Percentiles rank a stretch among this genome's conserved stretches.
Evolutionary conservation across 352 stramenopile genomes (phyloP).

Genomic region (Phytophthora podocarpi): DNA sequence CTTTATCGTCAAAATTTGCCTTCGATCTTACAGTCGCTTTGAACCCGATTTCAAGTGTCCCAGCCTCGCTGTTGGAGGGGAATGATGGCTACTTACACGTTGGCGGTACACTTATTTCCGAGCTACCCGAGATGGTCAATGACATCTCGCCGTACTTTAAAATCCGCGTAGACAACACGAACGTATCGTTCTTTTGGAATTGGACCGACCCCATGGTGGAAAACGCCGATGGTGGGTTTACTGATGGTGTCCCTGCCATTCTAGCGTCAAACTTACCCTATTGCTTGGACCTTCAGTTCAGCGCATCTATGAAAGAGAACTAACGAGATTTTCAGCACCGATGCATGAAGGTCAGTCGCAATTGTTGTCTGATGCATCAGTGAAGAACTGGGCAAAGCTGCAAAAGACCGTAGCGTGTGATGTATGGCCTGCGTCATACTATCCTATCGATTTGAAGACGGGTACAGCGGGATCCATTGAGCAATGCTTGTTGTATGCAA

Average conservation of each 20-base stretch:
- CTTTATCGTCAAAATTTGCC: slow-evolving; percentile 5
- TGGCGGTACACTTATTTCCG: slow-evolving; percentile 11
- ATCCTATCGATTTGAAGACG: slow-evolving; percentile 24
- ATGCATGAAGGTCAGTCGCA: background rate
- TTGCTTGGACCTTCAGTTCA: slow-evolving; percentile 11
- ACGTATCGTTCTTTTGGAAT: slow-evolving; percentile 24
- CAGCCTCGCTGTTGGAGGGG: slow-evolving; percentile 11
- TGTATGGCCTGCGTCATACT: slow-evolving; percentile 13
- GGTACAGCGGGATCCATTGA: too few species aligned
- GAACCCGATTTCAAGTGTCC: slow-evolving; percentile 20
- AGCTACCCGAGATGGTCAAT: slow-evolving; percentile 11
- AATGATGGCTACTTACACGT: slow-evolving; percentile 13
- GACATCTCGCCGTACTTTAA: slow-evolving; percentile 4
- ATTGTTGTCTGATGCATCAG: background rate
- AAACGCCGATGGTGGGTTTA: background rate
- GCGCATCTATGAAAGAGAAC: slow-evolving; percentile 4
- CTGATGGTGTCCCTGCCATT: background rate
- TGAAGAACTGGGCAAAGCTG: background rate
- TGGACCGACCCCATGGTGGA: slow-evolving; percentile 23
- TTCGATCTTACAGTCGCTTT: slow-evolving; percentile 16
- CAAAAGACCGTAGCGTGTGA: slow-evolving; percentile 2
- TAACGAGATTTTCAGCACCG: background rate
- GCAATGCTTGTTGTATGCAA: too few species aligned
- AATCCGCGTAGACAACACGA: slow-evolving; percentile 20
- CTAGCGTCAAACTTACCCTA: slow-evolving; percentile 14